phyloP scores from a whole-genome alignment of 768 basidiomycete species.

The Phylloporus scabripes region DNA sequence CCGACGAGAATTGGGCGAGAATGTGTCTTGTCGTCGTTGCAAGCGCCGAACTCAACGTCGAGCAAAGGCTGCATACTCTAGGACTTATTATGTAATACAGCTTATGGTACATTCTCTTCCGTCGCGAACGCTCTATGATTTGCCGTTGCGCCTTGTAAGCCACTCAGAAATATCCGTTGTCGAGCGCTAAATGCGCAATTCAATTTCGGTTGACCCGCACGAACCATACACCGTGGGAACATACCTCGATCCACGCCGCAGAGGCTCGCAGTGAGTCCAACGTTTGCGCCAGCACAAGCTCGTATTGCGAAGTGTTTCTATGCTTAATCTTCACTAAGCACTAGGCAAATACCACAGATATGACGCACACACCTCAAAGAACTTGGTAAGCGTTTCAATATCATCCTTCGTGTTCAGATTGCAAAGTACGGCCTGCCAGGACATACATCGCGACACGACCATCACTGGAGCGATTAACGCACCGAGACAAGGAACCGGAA shows the following conservation, averaged over 20 bases:
- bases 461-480: constrained; percentile 12
- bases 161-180: constrained; percentile 51
- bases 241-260: constrained; percentile 57
- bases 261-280: constrained; percentile 63
- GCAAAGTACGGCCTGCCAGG: constrained; percentile 32
- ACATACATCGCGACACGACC: constrained; percentile 6
- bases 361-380: constrained; percentile 60
- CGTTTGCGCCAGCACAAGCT: constrained; percentile 57
- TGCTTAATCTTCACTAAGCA: constrained; percentile 32
- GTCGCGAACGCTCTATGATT: too few relatives aligned
- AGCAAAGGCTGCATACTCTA: background rate
- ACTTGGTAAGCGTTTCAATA: constrained; percentile 52
- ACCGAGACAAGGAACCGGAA: constrained; percentile 51
- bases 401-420: constrained; percentile 66
- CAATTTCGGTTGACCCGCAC: background rate
- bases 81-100: constrained; percentile 14
- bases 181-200: constrained; percentile 42
- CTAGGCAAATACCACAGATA: background rate
- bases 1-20: background rate
- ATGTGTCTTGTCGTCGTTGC: constrained; percentile 9
- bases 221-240: constrained; percentile 6
- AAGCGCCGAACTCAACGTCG: background rate
- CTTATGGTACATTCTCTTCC: background rate
- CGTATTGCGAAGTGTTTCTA: constrained; percentile 67
- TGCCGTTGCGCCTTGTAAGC: constrained; percentile 34